Conservation (phyloP, 768 basidiomycete species). For the Chlorophyllum brunneum region DNA sequence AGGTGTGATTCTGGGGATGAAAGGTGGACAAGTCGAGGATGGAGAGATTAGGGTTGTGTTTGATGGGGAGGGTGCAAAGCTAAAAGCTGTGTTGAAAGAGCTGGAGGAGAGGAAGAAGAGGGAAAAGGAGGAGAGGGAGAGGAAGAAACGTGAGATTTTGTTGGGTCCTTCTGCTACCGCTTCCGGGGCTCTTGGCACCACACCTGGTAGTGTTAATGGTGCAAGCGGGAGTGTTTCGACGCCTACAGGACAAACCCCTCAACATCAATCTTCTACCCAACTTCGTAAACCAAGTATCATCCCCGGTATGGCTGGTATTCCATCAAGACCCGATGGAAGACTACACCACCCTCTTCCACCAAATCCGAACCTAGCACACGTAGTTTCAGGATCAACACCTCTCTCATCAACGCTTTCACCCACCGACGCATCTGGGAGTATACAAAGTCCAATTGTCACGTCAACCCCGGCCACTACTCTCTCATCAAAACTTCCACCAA, state of each 20-base stretch:
- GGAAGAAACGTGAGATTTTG: constrained; percentile 23
- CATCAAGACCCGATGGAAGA: constrained; percentile 7
- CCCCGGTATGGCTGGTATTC: background rate
- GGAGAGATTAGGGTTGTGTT: constrained; percentile 73
- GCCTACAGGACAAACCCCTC: constrained; percentile 12
- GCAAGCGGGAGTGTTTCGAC: constrained; percentile 5
- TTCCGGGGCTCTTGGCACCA: background rate
- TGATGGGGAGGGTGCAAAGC: constrained; percentile 67
- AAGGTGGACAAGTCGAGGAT: constrained; percentile 28
- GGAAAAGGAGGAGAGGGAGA: constrained; percentile 41
- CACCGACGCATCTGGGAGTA: background rate
- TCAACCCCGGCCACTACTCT: background rate
- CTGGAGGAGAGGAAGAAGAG: constrained; percentile 52
- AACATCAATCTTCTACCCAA: background rate
- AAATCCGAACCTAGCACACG: constrained; percentile 14
- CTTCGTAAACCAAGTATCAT: background rate
- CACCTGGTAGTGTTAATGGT: too few relatives aligned
- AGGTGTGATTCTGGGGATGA: constrained; percentile 25
- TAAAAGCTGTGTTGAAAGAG: constrained; percentile 65
- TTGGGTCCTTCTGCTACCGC: background rate
- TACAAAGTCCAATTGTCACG: background rate
- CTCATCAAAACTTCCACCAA: background rate
- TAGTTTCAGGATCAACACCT: constrained; percentile 1
- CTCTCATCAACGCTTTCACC: background rate
- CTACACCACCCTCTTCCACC: constrained; percentile 17